Base-by-base conservation (phyloP, 305 asterid genomes). In the Fraxinus nigra region DNA sequence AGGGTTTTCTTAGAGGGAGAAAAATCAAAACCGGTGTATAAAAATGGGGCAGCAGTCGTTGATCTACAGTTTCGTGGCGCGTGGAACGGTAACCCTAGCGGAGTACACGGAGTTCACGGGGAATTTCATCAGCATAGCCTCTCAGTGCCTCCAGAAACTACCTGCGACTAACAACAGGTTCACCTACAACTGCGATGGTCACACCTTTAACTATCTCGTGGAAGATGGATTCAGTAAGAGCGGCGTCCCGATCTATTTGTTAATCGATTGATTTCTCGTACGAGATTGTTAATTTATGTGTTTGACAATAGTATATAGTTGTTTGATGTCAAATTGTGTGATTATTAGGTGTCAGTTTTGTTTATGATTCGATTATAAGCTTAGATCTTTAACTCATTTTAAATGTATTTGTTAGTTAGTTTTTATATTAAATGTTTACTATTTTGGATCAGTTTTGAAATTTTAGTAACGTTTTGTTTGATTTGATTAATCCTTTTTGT, bases 21-120 rank as follows among this genome's bases (percentile, higher is more conserved):
- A 78, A 81, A 20, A 24, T 40, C 9, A 69, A 32, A 16, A 7
- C 24, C 72, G 72, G 72, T 63, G 14, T 24, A 18, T 7, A 73
- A 61, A 80, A 78, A 92, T 92, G 97, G 93, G 95, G 65, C 97
- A 92, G 81, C 94, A 91, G 43, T 91, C 94, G 79, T 84, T 92
- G 95, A 92, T 92, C 94, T 92, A 92, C 91, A 90, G 95, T 80
- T 92, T 92, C 80, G 97, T 86, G 78, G 95, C 97, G 67, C 90
- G 97, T 79, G 95, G 97, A 72, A 91, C 95, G 30, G 95, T 91
- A 87, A 89, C 90, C 77, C 86, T 92, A n/a, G 83, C 95, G 1
- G 97, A 92, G 78, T 92, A 84, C 84, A 91, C 97, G 4, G 97
- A 90, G 83, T 92, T 92, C 87, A 91, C 89, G 67, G 97, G 97